These are phyloP conservation scores for Leishmania gerbilli DNA, from an alignment of 208 protist species.

Conservation along the genomic window DNA sequence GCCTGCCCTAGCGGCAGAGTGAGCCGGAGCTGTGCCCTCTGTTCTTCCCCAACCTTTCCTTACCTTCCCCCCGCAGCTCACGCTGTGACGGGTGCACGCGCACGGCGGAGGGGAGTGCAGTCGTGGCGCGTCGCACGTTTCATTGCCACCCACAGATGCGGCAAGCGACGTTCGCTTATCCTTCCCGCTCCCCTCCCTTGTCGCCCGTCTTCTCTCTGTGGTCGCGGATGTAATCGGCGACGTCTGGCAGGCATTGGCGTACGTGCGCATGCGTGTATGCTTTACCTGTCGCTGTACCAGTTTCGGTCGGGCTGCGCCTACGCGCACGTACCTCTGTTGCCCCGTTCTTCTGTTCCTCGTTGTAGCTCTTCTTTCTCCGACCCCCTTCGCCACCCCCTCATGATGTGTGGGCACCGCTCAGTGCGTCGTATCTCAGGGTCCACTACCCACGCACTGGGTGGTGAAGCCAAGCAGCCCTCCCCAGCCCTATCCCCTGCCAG, in stretches of 20 bases:
- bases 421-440: background rate
- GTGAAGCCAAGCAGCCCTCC: background rate
- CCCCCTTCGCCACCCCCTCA: background rate
- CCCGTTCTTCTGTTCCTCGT: background rate
- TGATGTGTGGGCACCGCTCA: background rate
- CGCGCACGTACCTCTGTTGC: background rate
- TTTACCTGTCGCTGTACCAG: background rate
- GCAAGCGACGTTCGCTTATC: background rate
- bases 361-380: background rate
- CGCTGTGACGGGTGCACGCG: background rate
- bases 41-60: background rate
- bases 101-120: background rate
- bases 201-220: background rate
- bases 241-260: background rate
- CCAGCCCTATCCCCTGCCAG: background rate
- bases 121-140: background rate
- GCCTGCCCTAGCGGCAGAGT: constrained; percentile 10
- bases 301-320: background rate
- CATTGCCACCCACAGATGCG: background rate
- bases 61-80: background rate
- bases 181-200: background rate
- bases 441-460: background rate
- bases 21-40: background rate
- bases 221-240: background rate
- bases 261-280: background rate